Evolutionary conservation across 352 stramenopile genomes (phyloP), one percentile per base, ranked within the genome.

Genomic region (Phytophthora sansomeana): DNA sequence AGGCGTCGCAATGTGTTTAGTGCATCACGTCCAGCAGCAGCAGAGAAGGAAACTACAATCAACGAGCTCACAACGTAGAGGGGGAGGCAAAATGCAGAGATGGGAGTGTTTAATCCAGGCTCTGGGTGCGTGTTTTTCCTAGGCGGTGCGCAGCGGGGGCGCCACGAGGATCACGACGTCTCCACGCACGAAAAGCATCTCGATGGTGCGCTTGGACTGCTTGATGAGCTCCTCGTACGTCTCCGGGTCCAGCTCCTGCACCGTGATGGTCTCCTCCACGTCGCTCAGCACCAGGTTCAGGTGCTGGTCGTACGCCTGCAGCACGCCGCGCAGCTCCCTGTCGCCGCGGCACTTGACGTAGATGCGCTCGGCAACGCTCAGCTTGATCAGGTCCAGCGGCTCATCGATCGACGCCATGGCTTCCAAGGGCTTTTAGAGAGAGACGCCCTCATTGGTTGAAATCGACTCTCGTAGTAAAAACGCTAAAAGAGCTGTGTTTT

Each of bases 131-230:
- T 41, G 35, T 41, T 8, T 63, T 67, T 41, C 16, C 58, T 67
- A 93, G 50, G 75, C 81, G 8, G 96, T 99, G 63, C 97, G 90
- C 52, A 99, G 83, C 21, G 98, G 98, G 59, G 98, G 98, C 30
- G 92, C 97, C 26, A 99, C 95, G 63, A 99, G 88, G 54, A 99
- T 98, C 14, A 99, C 92, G 54, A 98, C 96, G 87, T 99, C 98
- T 41, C 98, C 98, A 39, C 98, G 86, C 47, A 99, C 96, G 88
- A 99, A 99, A 9, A 99, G 91, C 97, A 99, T 99, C 63, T 99
- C 96, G 67, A 99, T 94, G 56, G 80, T 80, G 71, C 98, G 89
- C 70, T 98, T 99, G 58, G 87, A 96, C 71, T 97, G 91, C 78
- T 96, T 95, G 63, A 97, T 92, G 66, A 99, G 98, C 83, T 99